Conservation (phyloP, 805 yeast species). For the Cephaloascus fragrans region DNA sequence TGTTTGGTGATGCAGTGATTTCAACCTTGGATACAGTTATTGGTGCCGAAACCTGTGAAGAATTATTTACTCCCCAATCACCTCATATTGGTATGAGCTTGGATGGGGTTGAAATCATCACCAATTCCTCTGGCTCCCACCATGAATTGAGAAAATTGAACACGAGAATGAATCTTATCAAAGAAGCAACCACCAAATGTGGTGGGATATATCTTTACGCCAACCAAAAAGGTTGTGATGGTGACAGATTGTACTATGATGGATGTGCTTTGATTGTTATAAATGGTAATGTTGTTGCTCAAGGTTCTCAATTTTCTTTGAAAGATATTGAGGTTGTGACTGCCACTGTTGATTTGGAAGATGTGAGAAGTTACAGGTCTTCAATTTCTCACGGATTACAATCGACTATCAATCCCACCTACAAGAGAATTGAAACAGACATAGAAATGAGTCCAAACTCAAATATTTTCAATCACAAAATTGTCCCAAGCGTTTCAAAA, state of each 20-base stretch:
- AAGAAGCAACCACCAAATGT: constrained; percentile 89
- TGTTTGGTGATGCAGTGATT: constrained; percentile 86
- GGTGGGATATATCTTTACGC: constrained; percentile 94
- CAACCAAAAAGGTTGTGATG: constrained; percentile 97
- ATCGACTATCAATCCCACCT: constrained; percentile 36
- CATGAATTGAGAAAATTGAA: constrained; percentile 89
- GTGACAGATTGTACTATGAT: constrained; percentile 92
- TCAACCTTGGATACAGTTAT: constrained; percentile 77
- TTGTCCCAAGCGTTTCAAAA: constrained; percentile 45
- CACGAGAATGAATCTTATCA: constrained; percentile 73
- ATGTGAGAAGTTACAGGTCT: constrained; percentile 74
- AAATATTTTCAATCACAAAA: constrained; percentile 47
- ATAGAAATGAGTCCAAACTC: constrained; percentile 57
- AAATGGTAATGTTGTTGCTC: constrained; percentile 87
- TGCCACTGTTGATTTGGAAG: constrained; percentile 93
- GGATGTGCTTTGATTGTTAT: constrained; percentile 94
- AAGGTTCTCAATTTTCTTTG: constrained; percentile 84
- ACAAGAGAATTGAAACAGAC: constrained; percentile 50
- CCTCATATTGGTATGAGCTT: constrained; percentile 89
- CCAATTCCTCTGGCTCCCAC: constrained; percentile 96
- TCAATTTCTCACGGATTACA: constrained; percentile 74
- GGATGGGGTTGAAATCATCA: constrained; percentile 95
- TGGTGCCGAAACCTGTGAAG: constrained; percentile 99
- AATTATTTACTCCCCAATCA: constrained; percentile 89
- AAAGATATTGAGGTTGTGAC: constrained; percentile 88